Conservation (phyloP, 164 flowering plant genomes). For the Tetracentron sinense region DNA sequence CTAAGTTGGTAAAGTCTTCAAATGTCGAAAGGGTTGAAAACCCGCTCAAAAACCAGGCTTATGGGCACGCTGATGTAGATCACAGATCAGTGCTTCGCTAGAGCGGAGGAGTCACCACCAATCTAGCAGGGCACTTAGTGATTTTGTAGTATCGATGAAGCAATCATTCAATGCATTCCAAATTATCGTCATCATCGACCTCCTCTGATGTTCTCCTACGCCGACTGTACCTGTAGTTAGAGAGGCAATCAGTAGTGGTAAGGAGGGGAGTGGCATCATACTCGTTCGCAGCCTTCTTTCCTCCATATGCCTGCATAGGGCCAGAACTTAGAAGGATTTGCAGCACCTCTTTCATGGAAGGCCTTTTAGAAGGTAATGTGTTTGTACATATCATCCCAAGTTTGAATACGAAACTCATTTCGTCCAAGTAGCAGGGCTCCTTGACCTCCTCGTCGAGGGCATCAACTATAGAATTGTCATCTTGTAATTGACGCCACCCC, state of each 20-base stretch:
- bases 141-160: too few relatives aligned
- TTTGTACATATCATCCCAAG: conserved; percentile 75
- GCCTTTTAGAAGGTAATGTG: conserved; percentile 47
- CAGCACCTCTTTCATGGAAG: conserved; percentile 78
- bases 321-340: conserved; percentile 39
- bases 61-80: too few relatives aligned
- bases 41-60: too few relatives aligned
- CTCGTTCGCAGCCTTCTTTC: conserved; percentile 23
- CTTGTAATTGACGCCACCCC: conserved; percentile 55
- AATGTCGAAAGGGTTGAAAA: too few relatives aligned
- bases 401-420: conserved; percentile 51
- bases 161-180: conserved; percentile 10
- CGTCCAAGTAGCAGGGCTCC: conserved; percentile 37
- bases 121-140: not conserved
- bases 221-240: conserved; percentile 26
- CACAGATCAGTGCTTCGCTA: too few relatives aligned
- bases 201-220: conserved; percentile 18
- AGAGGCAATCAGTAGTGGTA: conserved; percentile 10
- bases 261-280: conserved; percentile 51
- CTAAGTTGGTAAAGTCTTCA: too few relatives aligned
- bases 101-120: not conserved
- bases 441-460: conserved; percentile 49
- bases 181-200: conserved; percentile 11
- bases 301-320: conserved; percentile 11
- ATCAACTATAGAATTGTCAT: conserved; percentile 36